These are phyloP conservation scores for Fusarium beomiforme DNA, from an alignment of 2,329 filamentous ascomycete genomes.

Conservation along the genomic window DNA sequence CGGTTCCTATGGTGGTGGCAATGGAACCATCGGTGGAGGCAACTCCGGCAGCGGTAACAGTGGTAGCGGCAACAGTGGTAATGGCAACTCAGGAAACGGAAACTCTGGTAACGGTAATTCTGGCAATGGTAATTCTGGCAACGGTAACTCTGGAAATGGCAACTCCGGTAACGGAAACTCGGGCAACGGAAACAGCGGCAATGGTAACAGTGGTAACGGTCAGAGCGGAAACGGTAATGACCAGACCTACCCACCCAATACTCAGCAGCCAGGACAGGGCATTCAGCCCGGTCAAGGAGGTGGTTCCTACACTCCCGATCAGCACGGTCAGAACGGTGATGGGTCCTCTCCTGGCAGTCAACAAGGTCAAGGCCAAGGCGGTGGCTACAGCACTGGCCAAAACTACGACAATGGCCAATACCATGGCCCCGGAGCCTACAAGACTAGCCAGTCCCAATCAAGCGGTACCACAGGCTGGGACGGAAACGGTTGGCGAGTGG, in stretches of 20 bases:
- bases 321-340: neutral
- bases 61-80: neutral
- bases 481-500: conserved; percentile 9
- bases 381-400: neutral
- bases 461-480: conserved; percentile 12
- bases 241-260: neutral
- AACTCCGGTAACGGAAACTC: neutral
- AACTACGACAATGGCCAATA: conserved; percentile 18
- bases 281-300: neutral
- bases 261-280: neutral
- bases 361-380: neutral
- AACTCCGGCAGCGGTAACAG: neutral
- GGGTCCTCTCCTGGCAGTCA: neutral
- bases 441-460: conserved; percentile 1
- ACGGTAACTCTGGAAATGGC: neutral
- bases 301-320: neutral
- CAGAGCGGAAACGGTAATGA: conserved; percentile 4
- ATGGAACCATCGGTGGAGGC: conserved; percentile 3
- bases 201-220: conserved; percentile 6
- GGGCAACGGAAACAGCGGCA: conserved; percentile 3
- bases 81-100: neutral
- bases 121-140: neutral
- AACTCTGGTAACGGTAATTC: neutral
- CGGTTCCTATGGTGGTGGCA: neutral
- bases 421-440: conserved; percentile 15